Evolutionary conservation across 2,329 filamentous ascomycete genomes (phyloP).

Genomic region (Monosporascus sp.): DNA sequence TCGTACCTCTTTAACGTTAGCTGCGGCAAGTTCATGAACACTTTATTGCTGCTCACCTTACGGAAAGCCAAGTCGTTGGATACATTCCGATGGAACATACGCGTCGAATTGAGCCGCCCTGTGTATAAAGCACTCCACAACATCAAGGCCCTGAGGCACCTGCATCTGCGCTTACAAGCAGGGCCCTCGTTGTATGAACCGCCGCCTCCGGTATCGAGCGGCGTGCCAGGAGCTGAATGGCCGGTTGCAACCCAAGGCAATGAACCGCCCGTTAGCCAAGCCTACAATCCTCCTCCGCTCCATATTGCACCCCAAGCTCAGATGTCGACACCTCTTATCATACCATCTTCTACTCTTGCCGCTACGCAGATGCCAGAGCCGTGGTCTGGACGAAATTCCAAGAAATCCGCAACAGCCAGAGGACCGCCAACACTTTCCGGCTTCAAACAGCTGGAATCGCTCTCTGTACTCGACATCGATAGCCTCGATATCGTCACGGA

Average conservation of each 20-base stretch:
- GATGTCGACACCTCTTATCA: slow-evolving; percentile 15
- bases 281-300: not conserved
- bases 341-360: slow-evolving; percentile 23
- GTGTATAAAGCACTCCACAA: slow-evolving; percentile 54
- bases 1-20: slow-evolving; percentile 50
- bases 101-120: slow-evolving; percentile 55
- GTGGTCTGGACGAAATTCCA: slow-evolving; percentile 25
- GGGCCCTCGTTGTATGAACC: slow-evolving; percentile 50
- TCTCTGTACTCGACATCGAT: slow-evolving; percentile 58
- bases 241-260: not conserved
- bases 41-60: slow-evolving; percentile 51
- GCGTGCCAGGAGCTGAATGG: not conserved
- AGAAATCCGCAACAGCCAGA: slow-evolving; percentile 25
- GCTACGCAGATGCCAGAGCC: slow-evolving; percentile 32
- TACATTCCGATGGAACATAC: slow-evolving; percentile 59
- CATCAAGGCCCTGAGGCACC: slow-evolving; percentile 44
- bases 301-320: not conserved
- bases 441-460: slow-evolving; percentile 49
- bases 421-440: slow-evolving; percentile 51
- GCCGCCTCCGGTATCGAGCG: slow-evolving; percentile 42
- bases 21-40: slow-evolving; percentile 62
- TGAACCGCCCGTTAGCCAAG: not conserved
- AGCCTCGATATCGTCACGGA: slow-evolving; percentile 51
- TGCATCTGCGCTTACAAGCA: slow-evolving; percentile 56
- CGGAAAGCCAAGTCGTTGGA: slow-evolving; percentile 52